phyloP scores from a whole-genome alignment of 139 green algal genomes.

The Chlamydomonas sphaeroides region DNA sequence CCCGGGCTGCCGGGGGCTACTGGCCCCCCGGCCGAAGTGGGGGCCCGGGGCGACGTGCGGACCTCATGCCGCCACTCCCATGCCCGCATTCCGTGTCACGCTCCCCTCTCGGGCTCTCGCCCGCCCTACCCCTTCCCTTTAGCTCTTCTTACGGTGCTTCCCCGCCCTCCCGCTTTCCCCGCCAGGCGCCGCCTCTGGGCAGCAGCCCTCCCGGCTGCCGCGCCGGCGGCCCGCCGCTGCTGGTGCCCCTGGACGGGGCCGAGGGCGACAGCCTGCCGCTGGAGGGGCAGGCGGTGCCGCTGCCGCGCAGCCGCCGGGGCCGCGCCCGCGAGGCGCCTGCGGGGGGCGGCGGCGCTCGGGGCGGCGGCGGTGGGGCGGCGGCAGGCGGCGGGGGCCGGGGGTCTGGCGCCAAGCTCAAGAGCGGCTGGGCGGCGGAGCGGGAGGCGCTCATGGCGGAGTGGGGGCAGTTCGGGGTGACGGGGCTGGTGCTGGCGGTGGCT shows the following conservation, averaged over 20 bases:
- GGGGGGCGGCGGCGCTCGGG: not conserved
- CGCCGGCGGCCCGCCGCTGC: not conserved
- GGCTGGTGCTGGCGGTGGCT: slow-evolving; percentile 21
- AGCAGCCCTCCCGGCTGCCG: slow-evolving; percentile 11
- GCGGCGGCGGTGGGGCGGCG: not conserved
- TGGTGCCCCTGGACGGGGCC: not conserved
- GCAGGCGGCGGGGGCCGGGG: not conserved
- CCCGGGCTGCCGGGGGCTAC: no score
- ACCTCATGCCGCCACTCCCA: not conserved
- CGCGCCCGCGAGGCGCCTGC: not conserved
- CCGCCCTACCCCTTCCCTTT: no score
- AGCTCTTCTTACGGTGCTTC: no score
- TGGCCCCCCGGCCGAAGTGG: no score
- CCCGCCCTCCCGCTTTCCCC: no score
- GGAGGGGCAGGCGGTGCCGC: slow-evolving; percentile 25
- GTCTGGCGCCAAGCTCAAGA: slow-evolving; percentile 19
- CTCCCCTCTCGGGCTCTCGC: no score
- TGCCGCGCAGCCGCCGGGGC: not conserved
- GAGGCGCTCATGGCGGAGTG: slow-evolving; percentile 38
- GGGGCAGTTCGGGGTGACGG: slow-evolving; percentile 26
- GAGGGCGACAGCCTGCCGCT: slow-evolving; percentile 3
- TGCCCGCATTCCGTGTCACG: no score
- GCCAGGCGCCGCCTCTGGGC: no score
- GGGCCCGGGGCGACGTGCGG: no score
- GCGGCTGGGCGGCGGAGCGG: slow-evolving; percentile 31